Conservation (phyloP, 2,329 filamentous ascomycete genomes). For the Aureobasidium uvarum region DNA sequence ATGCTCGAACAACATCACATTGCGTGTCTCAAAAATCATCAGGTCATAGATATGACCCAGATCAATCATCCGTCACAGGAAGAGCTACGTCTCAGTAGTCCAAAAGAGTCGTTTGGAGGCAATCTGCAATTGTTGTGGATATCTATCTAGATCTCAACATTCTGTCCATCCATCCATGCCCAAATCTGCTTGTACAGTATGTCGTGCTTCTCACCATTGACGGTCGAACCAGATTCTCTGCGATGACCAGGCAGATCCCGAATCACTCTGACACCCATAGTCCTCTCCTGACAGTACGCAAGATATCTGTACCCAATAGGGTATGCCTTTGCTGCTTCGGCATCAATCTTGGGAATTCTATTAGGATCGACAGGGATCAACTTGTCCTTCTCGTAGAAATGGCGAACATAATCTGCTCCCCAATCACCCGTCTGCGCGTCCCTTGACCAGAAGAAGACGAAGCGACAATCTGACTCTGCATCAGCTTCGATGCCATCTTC, state of each 20-base stretch:
- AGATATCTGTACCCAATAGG: constrained; percentile 49
- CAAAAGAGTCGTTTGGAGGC: no score
- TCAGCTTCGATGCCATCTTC: constrained; percentile 45
- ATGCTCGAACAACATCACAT: no score
- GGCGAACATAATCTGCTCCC: constrained; percentile 48
- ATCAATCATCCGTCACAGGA: no score
- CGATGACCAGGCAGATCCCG: constrained; percentile 49
- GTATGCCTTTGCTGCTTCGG: constrained; percentile 43
- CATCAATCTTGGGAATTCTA: constrained; percentile 45
- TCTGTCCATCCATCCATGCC: constrained; percentile 47
- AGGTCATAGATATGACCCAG: no score
- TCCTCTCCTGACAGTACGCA: constrained; percentile 48
- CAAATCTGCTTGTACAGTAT: constrained; percentile 47
- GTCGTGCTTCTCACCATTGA: constrained; percentile 48
- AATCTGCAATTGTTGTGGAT: background rate
- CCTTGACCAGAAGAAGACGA: constrained; percentile 33
- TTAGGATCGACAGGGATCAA: constrained; percentile 48
- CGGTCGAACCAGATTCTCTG: constrained; percentile 39
- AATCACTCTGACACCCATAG: constrained; percentile 48
- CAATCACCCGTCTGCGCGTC: constrained; percentile 37
- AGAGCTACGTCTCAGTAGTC: no score
- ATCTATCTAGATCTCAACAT: constrained; percentile 21
- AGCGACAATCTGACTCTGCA: constrained; percentile 48
- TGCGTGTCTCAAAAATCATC: no score
- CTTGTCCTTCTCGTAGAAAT: constrained; percentile 57